Evolutionary conservation across 1,284 basidiomycete species (phyloP), one percentile per base, ranked within the genome.

Genomic region (Malassezia nana): DNA sequence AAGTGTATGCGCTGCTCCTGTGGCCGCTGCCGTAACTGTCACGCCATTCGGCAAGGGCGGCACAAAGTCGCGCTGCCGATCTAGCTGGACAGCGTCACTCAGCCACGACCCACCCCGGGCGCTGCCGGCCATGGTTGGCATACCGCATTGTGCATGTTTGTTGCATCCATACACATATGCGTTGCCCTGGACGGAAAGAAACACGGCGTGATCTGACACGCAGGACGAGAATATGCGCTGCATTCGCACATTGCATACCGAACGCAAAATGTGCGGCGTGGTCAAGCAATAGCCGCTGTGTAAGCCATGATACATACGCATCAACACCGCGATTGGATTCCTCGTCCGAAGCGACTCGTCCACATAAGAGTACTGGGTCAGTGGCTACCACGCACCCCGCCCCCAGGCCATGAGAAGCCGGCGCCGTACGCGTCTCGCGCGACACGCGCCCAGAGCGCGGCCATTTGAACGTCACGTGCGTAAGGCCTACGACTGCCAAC

Each of bases 141-240:
- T 40, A 22, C 75, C 68, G 50, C 71, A 72, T 46, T 76, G 75
- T 26, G 72, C 67, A 46, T 71, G 63, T 33, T 72, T 80, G 74
- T 89, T 87, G 42, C 87, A 81, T 1, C 90, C 90, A 70, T 90
- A 86, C 64, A 91, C 74, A 82, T 86, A 91, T 3, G 87, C 89
- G 18, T 80, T 78, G 18, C 89, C 89, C 47, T 83, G 78, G 28
- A 81, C 74, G 33, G 64, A 61, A 2, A 74, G 47, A 25, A 66
- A 57, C 44, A 67, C 54, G 2, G 53, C 50, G 38, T 66, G 60
- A 38, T 63, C 65, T 31, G 59, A 60, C 35, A 56, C 60, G 59
- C 64, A 67, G 31, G 61, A 66, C 18, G 62, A 55, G 29, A 65
- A 52, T 33, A 71, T 54, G 39, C 59, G 57, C 22, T 42, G 52